Percentiles rank a stretch among this genome's conserved stretches.
These are phyloP conservation scores for Termitomyces eurrhizus DNA, from an alignment of 768 basidiomycete species.

Conservation along the genomic window DNA sequence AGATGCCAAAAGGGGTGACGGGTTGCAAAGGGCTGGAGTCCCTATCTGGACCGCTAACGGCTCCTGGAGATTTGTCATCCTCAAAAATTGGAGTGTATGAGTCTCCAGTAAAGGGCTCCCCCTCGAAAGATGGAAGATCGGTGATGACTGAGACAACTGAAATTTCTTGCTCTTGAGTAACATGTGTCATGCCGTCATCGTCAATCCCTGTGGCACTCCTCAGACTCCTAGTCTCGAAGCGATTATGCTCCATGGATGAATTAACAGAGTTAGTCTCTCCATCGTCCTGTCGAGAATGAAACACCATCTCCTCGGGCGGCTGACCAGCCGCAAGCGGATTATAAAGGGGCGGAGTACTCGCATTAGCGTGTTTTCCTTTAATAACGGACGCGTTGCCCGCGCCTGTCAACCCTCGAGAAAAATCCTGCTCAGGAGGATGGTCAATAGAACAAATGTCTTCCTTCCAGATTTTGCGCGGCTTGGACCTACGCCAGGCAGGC, in stretches of 20 bases:
- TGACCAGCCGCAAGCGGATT: slow-evolving; percentile 22
- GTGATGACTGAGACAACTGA: slow-evolving; percentile 17
- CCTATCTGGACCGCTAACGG: slow-evolving; percentile 44
- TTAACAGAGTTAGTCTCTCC: slow-evolving; percentile 42
- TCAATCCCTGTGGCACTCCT: slow-evolving; percentile 28
- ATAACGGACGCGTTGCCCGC: slow-evolving; percentile 77
- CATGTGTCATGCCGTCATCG: slow-evolving; percentile 25
- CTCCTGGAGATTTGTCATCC: slow-evolving; percentile 54
- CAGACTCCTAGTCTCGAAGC: slow-evolving; percentile 33
- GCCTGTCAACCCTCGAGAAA: slow-evolving; percentile 69
- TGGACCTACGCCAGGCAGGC: slow-evolving; percentile 67
- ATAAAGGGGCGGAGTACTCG: slow-evolving; percentile 76
- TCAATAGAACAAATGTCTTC: slow-evolving; percentile 35
- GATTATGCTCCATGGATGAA: slow-evolving; percentile 28
- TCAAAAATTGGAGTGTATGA: slow-evolving; percentile 63
- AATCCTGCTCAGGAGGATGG: slow-evolving; percentile 45
- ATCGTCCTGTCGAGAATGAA: slow-evolving; percentile 23
- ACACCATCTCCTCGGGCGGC: slow-evolving; percentile 15
- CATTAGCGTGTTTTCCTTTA: slow-evolving; percentile 84
- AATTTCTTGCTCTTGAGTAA: slow-evolving; percentile 17
- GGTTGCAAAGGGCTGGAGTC: slow-evolving; percentile 71
- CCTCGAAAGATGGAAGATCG: slow-evolving; percentile 23
- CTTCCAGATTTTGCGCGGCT: slow-evolving; percentile 65
- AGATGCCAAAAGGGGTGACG: slow-evolving; percentile 73
- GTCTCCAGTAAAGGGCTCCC: slow-evolving; percentile 34